Evolutionary conservation across 2,329 filamentous ascomycete genomes (phyloP).

Genomic region (Penicillium sp.): DNA sequence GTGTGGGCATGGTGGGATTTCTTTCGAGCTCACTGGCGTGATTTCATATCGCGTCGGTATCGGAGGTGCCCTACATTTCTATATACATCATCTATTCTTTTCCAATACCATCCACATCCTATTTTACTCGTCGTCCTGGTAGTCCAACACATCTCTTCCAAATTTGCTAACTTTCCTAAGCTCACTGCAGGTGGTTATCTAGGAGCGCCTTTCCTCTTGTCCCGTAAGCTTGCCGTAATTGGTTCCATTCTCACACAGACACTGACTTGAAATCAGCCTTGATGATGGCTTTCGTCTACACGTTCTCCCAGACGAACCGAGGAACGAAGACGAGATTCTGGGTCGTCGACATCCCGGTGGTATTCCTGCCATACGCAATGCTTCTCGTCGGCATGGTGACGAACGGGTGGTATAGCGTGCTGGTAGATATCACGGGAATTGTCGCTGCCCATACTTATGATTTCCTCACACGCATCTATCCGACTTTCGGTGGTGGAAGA

Average conservation of each 20-base stretch:
- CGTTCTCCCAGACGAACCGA: constrained; percentile 80
- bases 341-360: constrained; percentile 78
- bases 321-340: constrained; percentile 75
- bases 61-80: constrained; percentile 66
- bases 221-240: constrained; percentile 31
- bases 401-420: constrained; percentile 56
- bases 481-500: constrained; percentile 78
- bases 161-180: constrained; percentile 36
- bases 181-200: constrained; percentile 44
- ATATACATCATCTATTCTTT: constrained; percentile 26
- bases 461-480: constrained; percentile 84
- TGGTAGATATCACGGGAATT: constrained; percentile 73
- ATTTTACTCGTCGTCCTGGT: constrained; percentile 20
- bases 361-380: constrained; percentile 78
- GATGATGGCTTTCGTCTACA: constrained; percentile 78
- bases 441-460: constrained; percentile 86
- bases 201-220: constrained; percentile 36
- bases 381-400: constrained; percentile 72
- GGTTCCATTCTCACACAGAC: background rate
- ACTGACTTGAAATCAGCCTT: constrained; percentile 61
- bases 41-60: constrained; percentile 60
- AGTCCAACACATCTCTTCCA: constrained; percentile 23
- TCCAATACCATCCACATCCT: constrained; percentile 26
- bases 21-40: constrained; percentile 63
- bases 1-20: constrained; percentile 75